phyloP scores from a whole-genome alignment of 805 yeast genomes.

The Hanseniaspora guilliermondii region DNA sequence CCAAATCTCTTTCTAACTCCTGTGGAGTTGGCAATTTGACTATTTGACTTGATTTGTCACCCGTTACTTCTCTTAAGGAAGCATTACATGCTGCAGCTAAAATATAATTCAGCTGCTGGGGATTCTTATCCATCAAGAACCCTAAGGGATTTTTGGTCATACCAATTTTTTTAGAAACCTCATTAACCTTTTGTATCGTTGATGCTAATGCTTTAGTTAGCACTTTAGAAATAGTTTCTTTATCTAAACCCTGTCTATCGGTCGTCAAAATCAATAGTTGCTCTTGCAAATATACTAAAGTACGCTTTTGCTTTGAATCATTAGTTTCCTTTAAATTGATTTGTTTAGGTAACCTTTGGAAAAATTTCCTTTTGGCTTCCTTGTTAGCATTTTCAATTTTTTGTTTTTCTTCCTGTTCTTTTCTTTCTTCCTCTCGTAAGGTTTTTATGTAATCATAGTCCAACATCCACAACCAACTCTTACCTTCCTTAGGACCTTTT shows the following conservation, averaged over 20 bases:
- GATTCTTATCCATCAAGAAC: slow-evolving; percentile 67
- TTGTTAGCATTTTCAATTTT: slow-evolving; percentile 15
- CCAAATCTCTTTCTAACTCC: slow-evolving; percentile 13
- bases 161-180: slow-evolving; percentile 75
- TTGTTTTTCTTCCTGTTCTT: slow-evolving; percentile 40
- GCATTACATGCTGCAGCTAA: slow-evolving; percentile 71
- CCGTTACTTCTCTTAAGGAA: slow-evolving; percentile 51
- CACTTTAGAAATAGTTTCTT: slow-evolving; percentile 70
- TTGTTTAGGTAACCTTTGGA: slow-evolving; percentile 28
- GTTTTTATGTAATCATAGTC: slow-evolving; percentile 78
- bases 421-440: slow-evolving; percentile 60
- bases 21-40: slow-evolving; percentile 24
- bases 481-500: slow-evolving; percentile 73
- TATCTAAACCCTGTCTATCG: slow-evolving; percentile 61
- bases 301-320: slow-evolving; percentile 35
- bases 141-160: slow-evolving; percentile 67
- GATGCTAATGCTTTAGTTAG: slow-evolving; percentile 85
- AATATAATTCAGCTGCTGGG: slow-evolving; percentile 66
- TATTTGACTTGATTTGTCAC: slow-evolving; percentile 38
- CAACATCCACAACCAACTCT: slow-evolving; percentile 89
- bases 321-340: slow-evolving; percentile 24
- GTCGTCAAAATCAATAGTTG: slow-evolving; percentile 72
- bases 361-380: slow-evolving; percentile 20
- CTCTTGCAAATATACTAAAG: slow-evolving; percentile 73
- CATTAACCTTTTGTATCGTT: slow-evolving; percentile 81